Conservation (phyloP, 2,329 filamentous ascomycete genomes). For the Hypoxylon sp. region DNA sequence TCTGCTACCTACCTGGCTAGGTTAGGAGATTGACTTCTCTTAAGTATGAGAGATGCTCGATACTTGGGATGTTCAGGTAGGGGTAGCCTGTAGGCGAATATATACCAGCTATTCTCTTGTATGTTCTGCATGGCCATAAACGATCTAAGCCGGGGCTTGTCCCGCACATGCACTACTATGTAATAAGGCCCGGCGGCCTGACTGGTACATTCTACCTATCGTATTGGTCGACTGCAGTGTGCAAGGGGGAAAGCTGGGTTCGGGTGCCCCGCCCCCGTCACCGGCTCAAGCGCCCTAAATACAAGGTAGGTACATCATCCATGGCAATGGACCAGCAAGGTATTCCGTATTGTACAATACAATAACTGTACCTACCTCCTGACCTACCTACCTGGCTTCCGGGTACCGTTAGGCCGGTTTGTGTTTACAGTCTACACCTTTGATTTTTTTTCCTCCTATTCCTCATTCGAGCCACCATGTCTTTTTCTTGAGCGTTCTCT, state of each 20-base stretch:
- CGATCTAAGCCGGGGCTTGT: conserved; percentile 7
- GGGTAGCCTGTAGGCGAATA: not conserved
- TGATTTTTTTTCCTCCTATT: not conserved
- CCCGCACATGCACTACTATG: conserved; percentile 13
- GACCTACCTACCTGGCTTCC: conserved; percentile 5
- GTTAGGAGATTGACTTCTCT: not conserved
- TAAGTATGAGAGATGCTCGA: not conserved
- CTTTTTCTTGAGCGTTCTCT: conserved; percentile 35
- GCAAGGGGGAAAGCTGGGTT: conserved; percentile 17
- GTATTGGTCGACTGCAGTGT: conserved; percentile 18
- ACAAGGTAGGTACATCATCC: no score
- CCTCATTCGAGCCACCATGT: conserved; percentile 39
- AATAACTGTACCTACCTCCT: no score
- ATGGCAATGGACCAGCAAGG: not conserved
- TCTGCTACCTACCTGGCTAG: not conserved
- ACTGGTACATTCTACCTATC: conserved; percentile 20
- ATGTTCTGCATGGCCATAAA: conserved; percentile 9
- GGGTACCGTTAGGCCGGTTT: not conserved
- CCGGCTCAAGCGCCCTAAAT: conserved; percentile 8
- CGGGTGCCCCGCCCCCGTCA: conserved; percentile 20
- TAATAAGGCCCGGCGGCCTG: conserved; percentile 17
- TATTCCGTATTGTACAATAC: conserved; percentile 1
- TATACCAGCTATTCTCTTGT: not conserved
- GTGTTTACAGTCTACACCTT: not conserved
- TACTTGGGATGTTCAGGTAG: not conserved